Percentiles rank a stretch among this genome's conserved stretches.
Evolutionary conservation across 495 filamentous ascomycete species (phyloP).

Genomic region (Hyaloscypha hepaticicola): DNA sequence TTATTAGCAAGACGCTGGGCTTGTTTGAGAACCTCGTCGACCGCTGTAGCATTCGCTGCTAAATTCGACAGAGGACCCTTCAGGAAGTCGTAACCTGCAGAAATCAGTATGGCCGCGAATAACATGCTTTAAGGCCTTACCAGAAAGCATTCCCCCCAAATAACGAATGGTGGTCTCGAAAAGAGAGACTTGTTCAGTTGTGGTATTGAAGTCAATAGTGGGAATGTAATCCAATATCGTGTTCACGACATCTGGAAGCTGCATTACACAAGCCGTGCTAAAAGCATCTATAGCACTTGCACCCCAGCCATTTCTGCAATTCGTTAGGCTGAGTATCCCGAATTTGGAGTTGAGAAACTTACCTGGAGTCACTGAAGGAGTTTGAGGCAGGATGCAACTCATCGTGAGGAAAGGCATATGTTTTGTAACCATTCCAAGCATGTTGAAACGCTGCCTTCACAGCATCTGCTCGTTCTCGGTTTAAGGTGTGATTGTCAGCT

Average conservation of each 20-base stretch:
- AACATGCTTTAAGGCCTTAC: slow-evolving; percentile 32
- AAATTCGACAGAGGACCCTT: slow-evolving; percentile 63
- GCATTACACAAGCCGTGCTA: slow-evolving; percentile 79
- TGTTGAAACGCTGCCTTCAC: slow-evolving; percentile 73
- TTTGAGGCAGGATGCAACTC: slow-evolving; percentile 71
- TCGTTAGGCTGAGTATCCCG: slow-evolving; percentile 7
- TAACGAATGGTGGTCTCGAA: slow-evolving; percentile 94
- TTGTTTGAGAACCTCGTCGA: slow-evolving; percentile 62
- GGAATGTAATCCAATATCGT: slow-evolving; percentile 68
- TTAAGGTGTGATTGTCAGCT: slow-evolving; percentile 21
- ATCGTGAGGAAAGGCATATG: slow-evolving; percentile 79
- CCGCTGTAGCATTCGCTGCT: slow-evolving; percentile 42
- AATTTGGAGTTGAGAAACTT: slow-evolving; percentile 30
- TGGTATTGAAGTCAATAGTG: slow-evolving; percentile 65
- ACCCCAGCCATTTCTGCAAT: slow-evolving; percentile 77
- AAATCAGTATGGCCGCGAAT: neutral
- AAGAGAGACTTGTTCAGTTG: slow-evolving; percentile 60
- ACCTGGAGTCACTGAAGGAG: slow-evolving; percentile 67
- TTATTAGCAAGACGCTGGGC: slow-evolving; percentile 67
- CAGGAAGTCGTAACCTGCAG: slow-evolving; percentile 72
- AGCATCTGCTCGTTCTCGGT: slow-evolving; percentile 51
- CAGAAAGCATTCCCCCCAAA: slow-evolving; percentile 72
- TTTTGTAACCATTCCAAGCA: slow-evolving; percentile 79
- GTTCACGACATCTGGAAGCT: slow-evolving; percentile 61
- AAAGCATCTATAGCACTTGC: slow-evolving; percentile 82